These are phyloP conservation scores for Xylariomycetidae sp. DNA, from an alignment of 2,329 filamentous ascomycete species.

Conservation along the genomic window DNA sequence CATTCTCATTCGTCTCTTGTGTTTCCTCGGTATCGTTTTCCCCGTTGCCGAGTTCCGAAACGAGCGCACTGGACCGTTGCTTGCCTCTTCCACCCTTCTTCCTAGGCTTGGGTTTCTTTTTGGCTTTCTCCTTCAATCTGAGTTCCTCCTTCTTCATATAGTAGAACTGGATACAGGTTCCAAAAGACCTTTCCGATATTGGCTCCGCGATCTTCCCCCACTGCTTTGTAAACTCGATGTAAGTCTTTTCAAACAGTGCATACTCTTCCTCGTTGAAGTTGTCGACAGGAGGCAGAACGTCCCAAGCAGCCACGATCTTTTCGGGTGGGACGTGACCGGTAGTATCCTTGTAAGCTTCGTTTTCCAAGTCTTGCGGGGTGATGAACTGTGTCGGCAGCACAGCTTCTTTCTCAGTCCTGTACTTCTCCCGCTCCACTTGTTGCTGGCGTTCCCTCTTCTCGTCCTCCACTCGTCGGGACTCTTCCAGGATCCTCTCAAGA, in stretches of 20 bases:
- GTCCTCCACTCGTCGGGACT: slow-evolving; percentile 66
- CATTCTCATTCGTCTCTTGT: slow-evolving; percentile 54
- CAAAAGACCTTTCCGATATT: slow-evolving; percentile 65
- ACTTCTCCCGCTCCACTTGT: slow-evolving; percentile 61
- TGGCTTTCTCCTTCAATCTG: slow-evolving; percentile 72
- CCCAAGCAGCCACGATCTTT: slow-evolving; percentile 64
- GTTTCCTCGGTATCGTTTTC: slow-evolving; percentile 54
- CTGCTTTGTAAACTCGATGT: slow-evolving; percentile 73
- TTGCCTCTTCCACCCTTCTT: slow-evolving; percentile 55
- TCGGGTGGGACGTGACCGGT: slow-evolving; percentile 62
- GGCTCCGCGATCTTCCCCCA: slow-evolving; percentile 73
- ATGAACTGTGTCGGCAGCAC: slow-evolving; percentile 67
- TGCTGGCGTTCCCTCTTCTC: slow-evolving; percentile 65
- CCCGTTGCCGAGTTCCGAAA: slow-evolving; percentile 60
- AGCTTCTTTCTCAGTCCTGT: slow-evolving; percentile 69
- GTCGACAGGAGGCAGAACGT: slow-evolving; percentile 67
- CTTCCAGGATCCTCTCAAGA: slow-evolving; percentile 65
- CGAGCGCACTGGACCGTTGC: slow-evolving; percentile 58
- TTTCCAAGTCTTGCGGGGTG: slow-evolving; percentile 54
- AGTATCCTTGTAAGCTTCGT: slow-evolving; percentile 58
- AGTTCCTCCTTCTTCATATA: slow-evolving; percentile 73
- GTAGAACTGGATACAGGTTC: slow-evolving; percentile 80
- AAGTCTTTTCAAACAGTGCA: slow-evolving; percentile 67
- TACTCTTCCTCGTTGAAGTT: slow-evolving; percentile 72
- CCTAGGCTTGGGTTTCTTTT: slow-evolving; percentile 56